Conservation (phyloP, 176 grass and related monocot genomes). For the Aegilops speltoides region DNA sequence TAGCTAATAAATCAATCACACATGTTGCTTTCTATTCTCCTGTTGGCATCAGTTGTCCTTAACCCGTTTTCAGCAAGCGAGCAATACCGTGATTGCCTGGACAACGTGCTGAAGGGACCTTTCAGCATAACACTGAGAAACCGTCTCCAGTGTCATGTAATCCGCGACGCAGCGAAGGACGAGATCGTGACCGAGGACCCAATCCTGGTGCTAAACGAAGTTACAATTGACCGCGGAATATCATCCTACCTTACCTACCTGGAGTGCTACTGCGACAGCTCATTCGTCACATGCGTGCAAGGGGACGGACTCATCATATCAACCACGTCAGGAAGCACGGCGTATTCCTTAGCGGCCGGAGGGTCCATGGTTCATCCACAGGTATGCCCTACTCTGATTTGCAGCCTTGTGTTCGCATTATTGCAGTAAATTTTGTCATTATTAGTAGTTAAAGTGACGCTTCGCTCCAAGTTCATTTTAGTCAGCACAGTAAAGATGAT, state of each 20-base stretch:
- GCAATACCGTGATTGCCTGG: slow-evolving; percentile 68
- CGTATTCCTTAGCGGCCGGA: slow-evolving; percentile 94
- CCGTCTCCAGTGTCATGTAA: slow-evolving; percentile 87
- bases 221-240: slow-evolving; percentile 91
- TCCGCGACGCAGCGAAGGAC: slow-evolving; percentile 83
- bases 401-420: background rate
- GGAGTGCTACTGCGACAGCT: slow-evolving; percentile 91
- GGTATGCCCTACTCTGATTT: slow-evolving; percentile 35
- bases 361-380: slow-evolving; percentile 99
- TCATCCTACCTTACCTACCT: slow-evolving; percentile 95
- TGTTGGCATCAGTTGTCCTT: slow-evolving; percentile 36
- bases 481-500: background rate
- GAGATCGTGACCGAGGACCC: slow-evolving; percentile 79
- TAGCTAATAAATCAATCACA: slow-evolving; percentile 8
- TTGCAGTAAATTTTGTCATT: background rate
- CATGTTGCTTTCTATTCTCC: background rate
- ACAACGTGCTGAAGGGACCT: slow-evolving; percentile 68
- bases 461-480: background rate
- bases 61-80: slow-evolving; percentile 68
- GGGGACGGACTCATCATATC: slow-evolving; percentile 93
- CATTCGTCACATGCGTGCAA: slow-evolving; percentile 94
- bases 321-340: slow-evolving; percentile 92
- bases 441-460: background rate
- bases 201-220: slow-evolving; percentile 85
- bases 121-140: slow-evolving; percentile 92